These are phyloP conservation scores for Cenchrus fungigraminus DNA, from an alignment of 176 grass and related monocot species.

Conservation along the genomic window DNA sequence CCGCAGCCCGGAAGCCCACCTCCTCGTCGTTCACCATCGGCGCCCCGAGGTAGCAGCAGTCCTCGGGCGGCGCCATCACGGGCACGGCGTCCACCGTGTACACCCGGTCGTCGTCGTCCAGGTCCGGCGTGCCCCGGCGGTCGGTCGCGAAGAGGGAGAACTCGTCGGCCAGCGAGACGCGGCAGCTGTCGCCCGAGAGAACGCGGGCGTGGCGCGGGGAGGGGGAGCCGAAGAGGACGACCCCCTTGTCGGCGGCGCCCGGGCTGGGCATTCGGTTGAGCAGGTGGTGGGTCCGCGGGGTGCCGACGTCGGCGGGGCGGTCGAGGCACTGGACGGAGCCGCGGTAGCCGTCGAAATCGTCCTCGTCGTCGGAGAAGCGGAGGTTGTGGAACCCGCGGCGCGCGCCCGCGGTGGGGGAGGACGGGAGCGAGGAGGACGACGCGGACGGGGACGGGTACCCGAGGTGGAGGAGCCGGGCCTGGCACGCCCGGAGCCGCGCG, in stretches of 20 bases:
- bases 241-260: background rate
- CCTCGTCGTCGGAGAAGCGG: conserved; percentile 20
- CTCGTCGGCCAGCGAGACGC: conserved; percentile 32
- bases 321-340: conserved; percentile 18
- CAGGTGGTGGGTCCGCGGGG: conserved; percentile 48
- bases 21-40: background rate
- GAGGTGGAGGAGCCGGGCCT: conserved; percentile 51
- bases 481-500: conserved; percentile 40
- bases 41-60: conserved; percentile 29
- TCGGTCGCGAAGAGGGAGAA: conserved; percentile 12
- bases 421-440: background rate
- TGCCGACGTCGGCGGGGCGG: conserved; percentile 35
- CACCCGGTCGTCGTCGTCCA: conserved; percentile 53
- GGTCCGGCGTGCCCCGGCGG: background rate
- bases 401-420: background rate
- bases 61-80: conserved; percentile 28
- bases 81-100: conserved; percentile 70
- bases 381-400: background rate
- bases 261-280: conserved; percentile 45
- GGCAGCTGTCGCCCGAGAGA: conserved; percentile 8
- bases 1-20: background rate
- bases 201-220: conserved; percentile 36
- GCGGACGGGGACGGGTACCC: conserved; percentile 32
- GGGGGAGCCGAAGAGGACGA: conserved; percentile 41
- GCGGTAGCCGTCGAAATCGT: conserved; percentile 14